Evolutionary conservation across 495 filamentous ascomycete species (phyloP).

Genomic region (Pseudoneurospora amorphoporcata): DNA sequence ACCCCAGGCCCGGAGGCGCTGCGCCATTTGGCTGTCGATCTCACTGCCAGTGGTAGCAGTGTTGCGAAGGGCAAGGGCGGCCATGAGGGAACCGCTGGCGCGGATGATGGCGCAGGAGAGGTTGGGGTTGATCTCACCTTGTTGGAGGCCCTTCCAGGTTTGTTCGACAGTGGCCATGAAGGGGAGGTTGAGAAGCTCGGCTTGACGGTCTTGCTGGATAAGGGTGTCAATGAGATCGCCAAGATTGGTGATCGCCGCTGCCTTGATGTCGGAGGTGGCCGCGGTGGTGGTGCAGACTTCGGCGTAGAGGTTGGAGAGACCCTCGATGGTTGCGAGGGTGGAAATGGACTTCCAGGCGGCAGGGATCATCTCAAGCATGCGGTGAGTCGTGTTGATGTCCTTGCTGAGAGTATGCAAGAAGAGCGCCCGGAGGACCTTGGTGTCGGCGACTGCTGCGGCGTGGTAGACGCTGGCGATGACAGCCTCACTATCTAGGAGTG

Average conservation of each 20-base stretch:
- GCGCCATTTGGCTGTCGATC: conserved; percentile 7
- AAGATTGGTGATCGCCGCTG: conserved; percentile 27
- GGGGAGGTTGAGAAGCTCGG: background rate
- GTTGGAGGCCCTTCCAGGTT: conserved; percentile 22
- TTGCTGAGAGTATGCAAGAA: conserved; percentile 5
- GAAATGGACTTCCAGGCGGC: conserved; percentile 12
- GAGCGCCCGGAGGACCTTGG: conserved; percentile 4
- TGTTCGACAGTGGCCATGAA: conserved; percentile 13
- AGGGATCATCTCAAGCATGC: conserved; percentile 22
- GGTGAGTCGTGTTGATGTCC: conserved; percentile 21
- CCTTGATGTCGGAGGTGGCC: conserved; percentile 24
- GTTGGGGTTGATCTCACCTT: conserved; percentile 29
- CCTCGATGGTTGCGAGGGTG: background rate
- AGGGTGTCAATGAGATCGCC: conserved; percentile 21
- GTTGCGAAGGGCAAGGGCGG: conserved; percentile 9
- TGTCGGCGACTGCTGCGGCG: conserved; percentile 6
- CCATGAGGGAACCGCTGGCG: conserved; percentile 34
- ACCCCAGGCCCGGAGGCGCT: conserved; percentile 29
- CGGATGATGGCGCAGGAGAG: conserved; percentile 35
- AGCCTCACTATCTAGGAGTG: conserved; percentile 14
- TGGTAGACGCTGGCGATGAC: conserved; percentile 12
- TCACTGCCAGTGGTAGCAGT: background rate
- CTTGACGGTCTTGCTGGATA: conserved; percentile 2
- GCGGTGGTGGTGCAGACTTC: conserved; percentile 11
- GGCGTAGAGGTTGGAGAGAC: conserved; percentile 17